Conservation (phyloP, 192 early-diverging fungal species). For the Entomortierella chlamydospora region DNA sequence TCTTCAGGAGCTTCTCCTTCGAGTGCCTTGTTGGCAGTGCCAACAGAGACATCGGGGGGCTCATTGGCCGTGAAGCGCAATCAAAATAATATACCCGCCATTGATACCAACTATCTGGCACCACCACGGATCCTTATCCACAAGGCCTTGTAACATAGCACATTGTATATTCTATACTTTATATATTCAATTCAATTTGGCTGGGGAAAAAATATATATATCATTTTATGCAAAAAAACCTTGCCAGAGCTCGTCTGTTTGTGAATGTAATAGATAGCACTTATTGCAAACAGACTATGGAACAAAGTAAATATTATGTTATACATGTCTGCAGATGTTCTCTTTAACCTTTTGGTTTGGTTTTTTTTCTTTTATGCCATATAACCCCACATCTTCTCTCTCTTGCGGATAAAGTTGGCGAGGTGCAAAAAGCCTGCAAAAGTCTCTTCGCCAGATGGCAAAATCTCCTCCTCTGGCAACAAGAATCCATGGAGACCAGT, state of each 20-base stretch:
- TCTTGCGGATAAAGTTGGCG: slow-evolving; percentile 55
- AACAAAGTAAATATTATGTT: neutral
- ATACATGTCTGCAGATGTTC: too few species aligned
- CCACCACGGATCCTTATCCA: slow-evolving; percentile 45
- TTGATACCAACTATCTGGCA: slow-evolving; percentile 43
- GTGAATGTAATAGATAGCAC: neutral
- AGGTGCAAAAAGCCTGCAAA: slow-evolving; percentile 50
- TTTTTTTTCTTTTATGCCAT: slow-evolving; percentile 4
- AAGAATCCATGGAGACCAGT: slow-evolving; percentile 66
- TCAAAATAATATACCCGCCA: slow-evolving; percentile 19
- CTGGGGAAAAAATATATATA: too few species aligned
- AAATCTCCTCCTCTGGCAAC: slow-evolving; percentile 65
- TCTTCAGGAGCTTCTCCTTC: neutral
- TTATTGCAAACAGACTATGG: neutral
- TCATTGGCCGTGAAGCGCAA: neutral
- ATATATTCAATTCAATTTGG: too few species aligned
- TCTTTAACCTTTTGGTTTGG: too few species aligned
- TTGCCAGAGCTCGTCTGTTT: neutral
- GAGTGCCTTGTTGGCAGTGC: too few species aligned
- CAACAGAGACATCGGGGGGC: too few species aligned
- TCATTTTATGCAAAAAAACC: neutral
- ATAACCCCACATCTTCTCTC: slow-evolving; percentile 55
- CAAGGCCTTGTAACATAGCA: slow-evolving; percentile 34
- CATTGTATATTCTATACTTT: neutral
- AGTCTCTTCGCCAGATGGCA: slow-evolving; percentile 61